phyloP scores from a whole-genome alignment of 345 rosid genomes.

The Boechera divaricarpa region DNA sequence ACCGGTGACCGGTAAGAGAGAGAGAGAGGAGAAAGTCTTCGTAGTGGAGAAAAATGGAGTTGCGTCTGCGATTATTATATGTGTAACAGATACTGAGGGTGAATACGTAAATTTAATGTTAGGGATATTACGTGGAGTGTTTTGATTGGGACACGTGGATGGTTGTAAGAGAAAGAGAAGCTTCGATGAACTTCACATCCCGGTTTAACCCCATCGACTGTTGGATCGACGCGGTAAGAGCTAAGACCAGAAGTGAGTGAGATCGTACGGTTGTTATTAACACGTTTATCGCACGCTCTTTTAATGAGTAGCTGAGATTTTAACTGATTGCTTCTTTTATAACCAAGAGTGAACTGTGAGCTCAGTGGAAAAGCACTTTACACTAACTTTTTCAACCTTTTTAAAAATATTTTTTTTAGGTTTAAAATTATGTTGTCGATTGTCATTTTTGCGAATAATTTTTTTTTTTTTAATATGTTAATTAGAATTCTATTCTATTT shows the following conservation, averaged over 20 bases:
- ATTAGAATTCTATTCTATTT: not conserved
- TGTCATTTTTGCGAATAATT: not conserved
- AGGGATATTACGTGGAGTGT: not conserved
- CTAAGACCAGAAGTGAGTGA: constrained; percentile 24
- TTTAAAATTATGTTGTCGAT: not conserved
- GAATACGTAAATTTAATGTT: not conserved
- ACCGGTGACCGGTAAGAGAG: constrained; percentile 37
- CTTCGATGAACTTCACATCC: constrained; percentile 36
- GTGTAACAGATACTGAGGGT: constrained; percentile 18
- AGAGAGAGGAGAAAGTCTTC: constrained; percentile 9
- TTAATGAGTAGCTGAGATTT: constrained; percentile 17
- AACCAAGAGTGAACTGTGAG: constrained; percentile 21
- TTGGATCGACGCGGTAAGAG: constrained; percentile 32
- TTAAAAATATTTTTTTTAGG: not conserved
- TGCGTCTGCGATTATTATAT: constrained; percentile 36
- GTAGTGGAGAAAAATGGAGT: constrained; percentile 21
- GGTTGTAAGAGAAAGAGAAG: constrained; percentile 1
- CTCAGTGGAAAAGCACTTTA: not conserved
- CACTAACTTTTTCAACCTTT: not conserved
- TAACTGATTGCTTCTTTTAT: not conserved
- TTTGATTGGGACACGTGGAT: not conserved
- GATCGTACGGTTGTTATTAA: constrained; percentile 25
- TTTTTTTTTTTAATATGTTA: not conserved
- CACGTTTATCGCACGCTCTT: not conserved
- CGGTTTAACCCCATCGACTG: constrained; percentile 23